Base-by-base conservation (phyloP, 495 filamentous ascomycete genomes). In the Tuber calosporum region DNA sequence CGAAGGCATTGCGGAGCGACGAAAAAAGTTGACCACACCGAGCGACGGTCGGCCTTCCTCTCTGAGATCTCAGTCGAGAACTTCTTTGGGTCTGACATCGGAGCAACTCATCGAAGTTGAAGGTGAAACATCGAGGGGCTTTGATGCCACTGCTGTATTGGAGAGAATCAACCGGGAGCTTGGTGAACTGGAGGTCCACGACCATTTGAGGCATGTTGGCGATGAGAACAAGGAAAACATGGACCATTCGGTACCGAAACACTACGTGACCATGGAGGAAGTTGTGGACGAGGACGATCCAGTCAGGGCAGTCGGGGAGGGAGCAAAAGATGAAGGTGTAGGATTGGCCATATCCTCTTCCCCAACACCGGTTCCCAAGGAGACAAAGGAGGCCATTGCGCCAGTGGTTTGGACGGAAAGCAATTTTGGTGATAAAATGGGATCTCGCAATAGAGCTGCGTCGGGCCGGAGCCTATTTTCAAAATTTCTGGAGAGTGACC, bases 191-290 rank as follows among this genome's bases (percentile, higher is more conserved):
- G 72, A 81, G 26, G 75, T 74, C 19, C 77, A 77, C 30, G 75
- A 77, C 26, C 72, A 42, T 20, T 38, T 73, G 26, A 22, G 73
- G 26, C 39, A 42, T 7, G 36, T 22, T 36, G 62, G 73, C 1
- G 77, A 80, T 22, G 79, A 77, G 45, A 73, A 80, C 43, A 81
- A 78, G 62, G 79, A 81, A 40, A 80, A 80, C 22, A 74, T 72
- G 48, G 74, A 78, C 45, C 75, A 66, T 36, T 70, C 74, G 66
- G 68, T 68, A 0, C 53, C 69, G 15, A 78, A 71, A 53, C 75
- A 71, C 7, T 72, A 74, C 68, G 79, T 73, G 26, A 81, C 79
- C 34, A 71, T 81, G 13, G 78, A 81, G 69, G 75, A 77, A 9
- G 79, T 81, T 8, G 58, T 70, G 20, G 79, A 81, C 69, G 79